A percentile compares a stretch with the other conserved stretches of the same genome.
phyloP scores from a whole-genome alignment of 2,329 filamentous ascomycete species.

The Tolypocladium nubicola region DNA sequence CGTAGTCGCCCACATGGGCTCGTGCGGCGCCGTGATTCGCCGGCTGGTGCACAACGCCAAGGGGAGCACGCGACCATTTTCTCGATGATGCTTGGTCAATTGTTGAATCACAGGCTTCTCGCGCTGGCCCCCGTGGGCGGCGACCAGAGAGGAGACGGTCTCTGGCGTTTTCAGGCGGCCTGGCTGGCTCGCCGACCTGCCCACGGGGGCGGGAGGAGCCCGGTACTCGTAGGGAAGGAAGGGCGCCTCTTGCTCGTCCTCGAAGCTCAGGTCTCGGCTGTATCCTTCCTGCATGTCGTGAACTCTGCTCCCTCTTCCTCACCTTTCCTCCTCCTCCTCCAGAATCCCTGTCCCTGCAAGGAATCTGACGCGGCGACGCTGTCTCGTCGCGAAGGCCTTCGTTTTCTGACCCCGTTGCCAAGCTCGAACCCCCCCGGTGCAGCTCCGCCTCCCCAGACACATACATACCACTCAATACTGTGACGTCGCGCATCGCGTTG shows the following conservation, averaged over 20 bases:
- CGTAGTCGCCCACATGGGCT: conserved; percentile 19
- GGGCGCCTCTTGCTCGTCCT: background rate
- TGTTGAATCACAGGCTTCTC: background rate
- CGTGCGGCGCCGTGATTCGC: conserved; percentile 22
- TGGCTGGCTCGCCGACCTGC: background rate
- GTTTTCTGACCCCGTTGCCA: background rate
- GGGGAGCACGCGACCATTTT: conserved; percentile 31
- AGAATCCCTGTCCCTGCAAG: background rate
- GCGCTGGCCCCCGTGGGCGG: background rate
- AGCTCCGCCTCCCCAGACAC: background rate
- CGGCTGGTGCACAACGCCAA: conserved; percentile 5
- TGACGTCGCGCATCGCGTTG: background rate
- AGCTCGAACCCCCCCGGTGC: background rate
- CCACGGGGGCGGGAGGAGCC: background rate
- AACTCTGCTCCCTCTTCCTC: background rate
- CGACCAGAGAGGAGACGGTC: background rate
- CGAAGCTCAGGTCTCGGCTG: background rate
- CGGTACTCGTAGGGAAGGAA: background rate
- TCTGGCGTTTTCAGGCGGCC: background rate
- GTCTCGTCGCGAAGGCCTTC: background rate
- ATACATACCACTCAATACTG: background rate
- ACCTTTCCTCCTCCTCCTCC: no score
- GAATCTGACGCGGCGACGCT: background rate
- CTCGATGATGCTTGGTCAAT: conserved; percentile 33
- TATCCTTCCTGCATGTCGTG: background rate